These are phyloP conservation scores for Russula dissimulans DNA, from an alignment of 768 basidiomycete species.

Conservation along the genomic window DNA sequence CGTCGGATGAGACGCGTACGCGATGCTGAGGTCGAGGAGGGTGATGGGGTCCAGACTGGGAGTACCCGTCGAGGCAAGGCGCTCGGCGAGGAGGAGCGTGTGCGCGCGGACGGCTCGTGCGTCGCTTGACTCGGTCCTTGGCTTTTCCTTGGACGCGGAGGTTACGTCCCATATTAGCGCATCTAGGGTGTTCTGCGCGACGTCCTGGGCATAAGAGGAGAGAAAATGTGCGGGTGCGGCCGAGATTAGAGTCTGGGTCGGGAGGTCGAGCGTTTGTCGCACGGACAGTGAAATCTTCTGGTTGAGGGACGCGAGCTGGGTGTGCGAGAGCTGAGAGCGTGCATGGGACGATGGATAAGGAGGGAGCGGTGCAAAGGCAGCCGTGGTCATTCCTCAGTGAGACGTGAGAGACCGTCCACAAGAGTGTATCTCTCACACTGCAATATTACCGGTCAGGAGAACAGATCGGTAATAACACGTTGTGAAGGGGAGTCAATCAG, in stretches of 20 bases:
- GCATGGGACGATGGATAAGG: constrained; percentile 44
- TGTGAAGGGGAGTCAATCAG: too few relatives aligned
- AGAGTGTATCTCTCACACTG: too few relatives aligned
- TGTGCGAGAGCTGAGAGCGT: constrained; percentile 41
- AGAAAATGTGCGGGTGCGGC: constrained; percentile 41
- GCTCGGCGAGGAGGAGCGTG: constrained; percentile 49
- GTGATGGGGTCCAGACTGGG: constrained; percentile 38
- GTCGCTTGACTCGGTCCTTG: constrained; percentile 20
- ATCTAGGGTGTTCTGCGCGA: constrained; percentile 43
- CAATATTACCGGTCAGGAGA: too few relatives aligned
- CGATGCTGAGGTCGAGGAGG: constrained; percentile 55
- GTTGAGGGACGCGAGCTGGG: constrained; percentile 43
- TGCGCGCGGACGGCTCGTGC: constrained; percentile 40
- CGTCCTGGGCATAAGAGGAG: constrained; percentile 48
- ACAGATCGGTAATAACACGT: too few relatives aligned
- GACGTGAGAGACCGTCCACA: too few relatives aligned
- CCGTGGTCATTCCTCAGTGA: neutral
- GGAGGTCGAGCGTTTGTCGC: constrained; percentile 38
- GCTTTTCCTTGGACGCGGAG: neutral
- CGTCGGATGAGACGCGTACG: constrained; percentile 39
- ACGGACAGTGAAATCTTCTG: constrained; percentile 40
- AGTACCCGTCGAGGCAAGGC: constrained; percentile 32
- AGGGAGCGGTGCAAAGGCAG: constrained; percentile 33
- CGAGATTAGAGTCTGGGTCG: constrained; percentile 38
- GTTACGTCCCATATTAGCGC: constrained; percentile 47